Conservation (phyloP, 73 alveolate genomes). For the Paramecium tetraurelia region DNA sequence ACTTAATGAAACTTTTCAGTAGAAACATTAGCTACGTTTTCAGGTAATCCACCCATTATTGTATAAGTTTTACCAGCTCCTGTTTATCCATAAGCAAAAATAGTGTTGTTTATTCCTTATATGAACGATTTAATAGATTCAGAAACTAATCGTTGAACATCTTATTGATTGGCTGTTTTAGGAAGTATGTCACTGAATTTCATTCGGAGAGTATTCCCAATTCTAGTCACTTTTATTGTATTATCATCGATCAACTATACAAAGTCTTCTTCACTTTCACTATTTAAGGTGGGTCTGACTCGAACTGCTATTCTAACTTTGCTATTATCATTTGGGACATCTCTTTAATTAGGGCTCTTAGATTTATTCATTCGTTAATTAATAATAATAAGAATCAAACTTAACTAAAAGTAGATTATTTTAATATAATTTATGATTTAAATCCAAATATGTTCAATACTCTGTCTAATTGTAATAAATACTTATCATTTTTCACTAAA, state of each 20-base stretch:
- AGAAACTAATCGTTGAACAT: slow-evolving; percentile 44
- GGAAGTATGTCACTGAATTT: slow-evolving; percentile 52
- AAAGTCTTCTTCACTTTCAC: slow-evolving; percentile 45
- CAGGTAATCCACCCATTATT: slow-evolving; percentile 56
- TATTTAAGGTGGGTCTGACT: slow-evolving; percentile 20
- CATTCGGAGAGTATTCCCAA: slow-evolving; percentile 52
- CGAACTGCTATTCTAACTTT: slow-evolving; percentile 41
- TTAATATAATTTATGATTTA: neutral
- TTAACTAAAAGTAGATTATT: neutral
- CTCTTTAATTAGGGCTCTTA: slow-evolving; percentile 3
- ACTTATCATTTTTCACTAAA: too few species aligned
- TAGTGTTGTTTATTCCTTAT: slow-evolving; percentile 59
- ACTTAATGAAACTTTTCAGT: slow-evolving; percentile 48
- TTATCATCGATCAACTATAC: slow-evolving; percentile 22
- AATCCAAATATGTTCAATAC: too few species aligned
- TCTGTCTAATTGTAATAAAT: too few species aligned
- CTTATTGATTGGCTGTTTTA: slow-evolving; percentile 35
- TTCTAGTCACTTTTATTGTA: slow-evolving; percentile 54
- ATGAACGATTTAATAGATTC: slow-evolving; percentile 53
- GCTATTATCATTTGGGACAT: neutral
- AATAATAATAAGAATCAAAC: neutral
- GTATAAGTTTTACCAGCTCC: slow-evolving; percentile 68
- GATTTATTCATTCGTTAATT: slow-evolving; percentile 46
- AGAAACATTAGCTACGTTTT: slow-evolving; percentile 45
- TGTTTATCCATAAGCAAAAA: slow-evolving; percentile 65